phyloP scores from a whole-genome alignment of 371 early-diverging fungal genomes.

The Apophysomyces ossiformis region DNA sequence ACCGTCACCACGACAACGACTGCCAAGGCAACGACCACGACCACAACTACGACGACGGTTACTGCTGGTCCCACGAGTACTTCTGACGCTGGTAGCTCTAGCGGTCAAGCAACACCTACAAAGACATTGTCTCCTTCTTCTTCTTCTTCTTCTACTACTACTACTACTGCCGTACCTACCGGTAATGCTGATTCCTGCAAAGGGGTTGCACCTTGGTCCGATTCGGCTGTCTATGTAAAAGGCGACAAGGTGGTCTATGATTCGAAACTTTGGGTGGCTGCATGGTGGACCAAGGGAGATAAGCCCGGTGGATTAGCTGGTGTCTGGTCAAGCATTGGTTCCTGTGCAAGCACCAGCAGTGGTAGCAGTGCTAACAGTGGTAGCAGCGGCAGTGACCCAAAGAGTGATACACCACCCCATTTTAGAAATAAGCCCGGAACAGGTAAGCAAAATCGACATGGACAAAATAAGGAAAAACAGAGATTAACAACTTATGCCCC shows the following conservation, averaged over 20 bases:
- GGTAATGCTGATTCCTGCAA: constrained; percentile 6
- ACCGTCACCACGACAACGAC: constrained; percentile 11
- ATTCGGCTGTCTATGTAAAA: constrained; percentile 23
- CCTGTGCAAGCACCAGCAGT: constrained; percentile 20
- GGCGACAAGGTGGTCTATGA: constrained; percentile 40
- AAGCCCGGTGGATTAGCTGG: constrained; percentile 34
- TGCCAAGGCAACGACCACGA: constrained; percentile 3
- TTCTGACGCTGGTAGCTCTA: constrained; percentile 26
- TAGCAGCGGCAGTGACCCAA: too few relatives aligned
- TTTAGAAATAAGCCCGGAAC: background rate
- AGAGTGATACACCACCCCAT: background rate
- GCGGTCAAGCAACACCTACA: constrained; percentile 15
- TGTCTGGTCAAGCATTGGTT: constrained; percentile 33
- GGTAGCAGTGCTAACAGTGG: background rate
- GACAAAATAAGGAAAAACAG: background rate
- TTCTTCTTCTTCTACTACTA: too few relatives aligned
- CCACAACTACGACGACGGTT: constrained; percentile 18
- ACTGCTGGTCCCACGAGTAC: constrained; percentile 17
- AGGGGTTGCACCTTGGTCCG: constrained; percentile 27
- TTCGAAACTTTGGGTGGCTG: constrained; percentile 42
- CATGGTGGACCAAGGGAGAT: constrained; percentile 60
- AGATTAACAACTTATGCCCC: background rate
- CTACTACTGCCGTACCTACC: too few relatives aligned
- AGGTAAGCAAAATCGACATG: background rate
- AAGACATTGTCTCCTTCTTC: constrained; percentile 1